Base-by-base conservation (phyloP, 305 asterid species). In the Fraxinus ornus region DNA sequence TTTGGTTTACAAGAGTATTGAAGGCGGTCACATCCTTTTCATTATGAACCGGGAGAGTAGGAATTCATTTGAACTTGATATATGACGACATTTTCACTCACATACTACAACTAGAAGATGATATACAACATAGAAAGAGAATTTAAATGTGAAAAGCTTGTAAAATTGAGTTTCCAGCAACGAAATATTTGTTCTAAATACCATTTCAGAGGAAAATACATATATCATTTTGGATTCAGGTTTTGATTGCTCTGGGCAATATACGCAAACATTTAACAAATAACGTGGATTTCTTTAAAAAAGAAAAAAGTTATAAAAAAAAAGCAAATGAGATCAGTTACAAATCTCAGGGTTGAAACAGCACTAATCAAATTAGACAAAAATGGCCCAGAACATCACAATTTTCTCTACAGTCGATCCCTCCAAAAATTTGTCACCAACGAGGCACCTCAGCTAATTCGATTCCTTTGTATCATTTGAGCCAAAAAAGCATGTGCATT, bases 11-110 rank as follows among this genome's bases (percentile, higher is more conserved):
- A 96, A 93, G 91, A 81, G 93, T 9, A 92, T 96, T 41, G 98
- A 93, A 85, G 99, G 99, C 0, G 98, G 94, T 82, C 98, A 94
- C 89, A 90, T 93, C 82, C 93, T 93, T 76, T 94, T 93, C 90
- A 89, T 96, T 47, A 88, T 94, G 81, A 96, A 96, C 85, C 88
- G 98, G 35, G 99, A 96, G 83, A 91, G 98, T 97, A 2, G 98
- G 95, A 4, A 89, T 91, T 41, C 52, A 41, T 41, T 41, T 41
- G 17, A 41, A 10, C 52, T 41, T 41, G 52, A 10, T 41, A 41
- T 10, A 41, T 41, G 15, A 41, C 52, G 10, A 10, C 52, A 41
- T 41, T 41, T 57, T 19, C 66, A 17, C 22, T 52, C 62, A 15
- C 21, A 52, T 17, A 52, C 7, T 5, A 52, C 22, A 4, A 49